phyloP scores from a whole-genome alignment of 2,329 filamentous ascomycete species.

The Plectosphaerella plurivora region DNA sequence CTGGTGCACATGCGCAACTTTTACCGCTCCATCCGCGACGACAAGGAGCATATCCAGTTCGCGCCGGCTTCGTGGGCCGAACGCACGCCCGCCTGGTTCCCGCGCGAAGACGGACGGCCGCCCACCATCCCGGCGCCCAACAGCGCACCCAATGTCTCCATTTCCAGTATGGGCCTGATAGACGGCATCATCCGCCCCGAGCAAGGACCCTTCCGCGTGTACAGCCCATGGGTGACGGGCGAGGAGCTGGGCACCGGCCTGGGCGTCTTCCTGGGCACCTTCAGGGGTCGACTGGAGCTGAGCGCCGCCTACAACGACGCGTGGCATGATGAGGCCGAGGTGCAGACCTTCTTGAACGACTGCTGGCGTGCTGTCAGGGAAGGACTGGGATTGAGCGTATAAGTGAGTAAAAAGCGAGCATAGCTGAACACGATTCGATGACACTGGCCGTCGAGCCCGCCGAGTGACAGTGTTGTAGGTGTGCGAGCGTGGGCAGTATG shows the following conservation, averaged over 20 bases:
- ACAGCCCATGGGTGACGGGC: constrained; percentile 37
- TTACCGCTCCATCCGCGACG: constrained; percentile 22
- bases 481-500: constrained; percentile 14
- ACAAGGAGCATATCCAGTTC: constrained; percentile 21
- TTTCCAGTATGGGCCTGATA: constrained; percentile 28
- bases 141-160: constrained; percentile 18
- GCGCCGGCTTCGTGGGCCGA: constrained; percentile 17
- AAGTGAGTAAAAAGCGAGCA: neutral
- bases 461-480: no score
- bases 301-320: constrained; percentile 38
- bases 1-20: constrained; percentile 19
- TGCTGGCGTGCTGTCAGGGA: neutral
- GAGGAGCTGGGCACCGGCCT: constrained; percentile 35
- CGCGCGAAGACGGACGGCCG: constrained; percentile 1
- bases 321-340: constrained; percentile 26
- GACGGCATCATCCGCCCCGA: constrained; percentile 25
- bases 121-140: constrained; percentile 19
- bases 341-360: constrained; percentile 14
- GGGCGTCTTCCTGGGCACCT: constrained; percentile 35
- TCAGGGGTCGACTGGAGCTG: constrained; percentile 25
- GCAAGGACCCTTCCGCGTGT: constrained; percentile 19
- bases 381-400: neutral
- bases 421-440: neutral
- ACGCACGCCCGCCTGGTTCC: constrained; percentile 4
- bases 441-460: no score